Conservation (phyloP, 208 protist species). For the Crithidia thermophila region DNA sequence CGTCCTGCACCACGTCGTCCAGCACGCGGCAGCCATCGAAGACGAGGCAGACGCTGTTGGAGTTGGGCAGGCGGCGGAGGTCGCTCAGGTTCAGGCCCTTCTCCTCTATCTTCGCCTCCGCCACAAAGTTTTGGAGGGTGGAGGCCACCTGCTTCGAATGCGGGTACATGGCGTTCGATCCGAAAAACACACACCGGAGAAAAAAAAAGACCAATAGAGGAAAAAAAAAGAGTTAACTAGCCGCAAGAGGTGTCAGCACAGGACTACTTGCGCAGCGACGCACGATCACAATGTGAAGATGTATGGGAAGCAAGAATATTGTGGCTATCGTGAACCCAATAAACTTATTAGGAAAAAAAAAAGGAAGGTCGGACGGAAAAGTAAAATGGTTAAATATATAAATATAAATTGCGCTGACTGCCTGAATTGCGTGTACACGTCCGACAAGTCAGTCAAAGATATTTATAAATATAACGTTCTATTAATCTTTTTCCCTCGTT, state of each 20-base stretch:
- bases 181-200: background rate
- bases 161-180: slow-evolving; percentile 26
- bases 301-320: too few species aligned
- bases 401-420: too few species aligned
- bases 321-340: too few species aligned
- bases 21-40: slow-evolving; percentile 88
- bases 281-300: too few species aligned
- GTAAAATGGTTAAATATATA: too few species aligned
- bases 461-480: background rate
- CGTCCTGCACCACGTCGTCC: slow-evolving; percentile 63
- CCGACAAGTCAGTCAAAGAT: too few species aligned
- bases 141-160: slow-evolving; percentile 28
- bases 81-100: slow-evolving; percentile 55
- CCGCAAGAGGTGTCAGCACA: too few species aligned
- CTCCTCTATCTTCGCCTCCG: slow-evolving; percentile 66
- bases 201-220: slow-evolving; percentile 17
- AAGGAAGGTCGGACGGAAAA: too few species aligned
- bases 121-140: slow-evolving; percentile 65
- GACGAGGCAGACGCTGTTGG: slow-evolving; percentile 56
- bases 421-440: too few species aligned
- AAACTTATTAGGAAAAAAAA: too few species aligned
- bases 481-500: background rate
- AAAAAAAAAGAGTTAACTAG: background rate
- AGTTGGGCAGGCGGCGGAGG: slow-evolving; percentile 47
- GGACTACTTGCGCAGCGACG: too few species aligned